A percentile compares a stretch with the other conserved stretches of the same genome.
These are phyloP conservation scores for Penicillium verrucosum DNA, from an alignment of 2,329 filamentous ascomycete genomes.

Conservation along the genomic window DNA sequence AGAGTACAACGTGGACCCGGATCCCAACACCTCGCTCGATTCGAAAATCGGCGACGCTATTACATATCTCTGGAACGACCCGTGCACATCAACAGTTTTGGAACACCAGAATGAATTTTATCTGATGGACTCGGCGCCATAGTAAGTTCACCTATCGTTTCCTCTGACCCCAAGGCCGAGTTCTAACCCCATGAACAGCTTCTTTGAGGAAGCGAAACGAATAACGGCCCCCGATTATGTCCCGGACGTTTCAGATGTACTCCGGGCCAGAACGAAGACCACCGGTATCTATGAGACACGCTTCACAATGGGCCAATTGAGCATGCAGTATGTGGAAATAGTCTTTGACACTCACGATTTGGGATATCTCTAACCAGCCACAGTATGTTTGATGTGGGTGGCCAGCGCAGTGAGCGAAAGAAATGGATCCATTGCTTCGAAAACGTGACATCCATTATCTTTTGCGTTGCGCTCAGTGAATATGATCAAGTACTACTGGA, in stretches of 20 bases:
- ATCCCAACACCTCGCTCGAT: slow-evolving; percentile 82
- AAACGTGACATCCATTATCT: slow-evolving; percentile 98
- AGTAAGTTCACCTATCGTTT: slow-evolving; percentile 59
- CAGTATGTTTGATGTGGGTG: slow-evolving; percentile 99
- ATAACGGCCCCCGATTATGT: slow-evolving; percentile 84
- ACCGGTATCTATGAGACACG: slow-evolving; percentile 98
- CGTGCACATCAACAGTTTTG: slow-evolving; percentile 75
- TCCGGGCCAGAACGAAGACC: slow-evolving; percentile 94
- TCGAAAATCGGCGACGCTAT: slow-evolving; percentile 77
- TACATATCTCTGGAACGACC: slow-evolving; percentile 84
- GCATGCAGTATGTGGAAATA: slow-evolving; percentile 79
- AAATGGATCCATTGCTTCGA: slow-evolving; percentile 99
- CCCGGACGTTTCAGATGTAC: slow-evolving; percentile 89
- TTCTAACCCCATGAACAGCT: slow-evolving; percentile 56
- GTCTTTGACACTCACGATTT: not conserved
- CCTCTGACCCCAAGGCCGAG: not conserved
- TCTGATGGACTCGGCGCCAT: slow-evolving; percentile 97
- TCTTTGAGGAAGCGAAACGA: slow-evolving; percentile 87
- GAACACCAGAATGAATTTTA: slow-evolving; percentile 98
- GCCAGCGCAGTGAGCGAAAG: slow-evolving; percentile 94
- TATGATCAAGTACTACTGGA: slow-evolving; percentile 97
- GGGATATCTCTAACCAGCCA: slow-evolving; percentile 23
- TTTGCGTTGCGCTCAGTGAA: slow-evolving; percentile 95
- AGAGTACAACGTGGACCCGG: slow-evolving; percentile 85
- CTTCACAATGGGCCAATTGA: slow-evolving; percentile 97